Conservation (phyloP, 495 filamentous ascomycete genomes). For the Hypoxylon fragiforme region DNA sequence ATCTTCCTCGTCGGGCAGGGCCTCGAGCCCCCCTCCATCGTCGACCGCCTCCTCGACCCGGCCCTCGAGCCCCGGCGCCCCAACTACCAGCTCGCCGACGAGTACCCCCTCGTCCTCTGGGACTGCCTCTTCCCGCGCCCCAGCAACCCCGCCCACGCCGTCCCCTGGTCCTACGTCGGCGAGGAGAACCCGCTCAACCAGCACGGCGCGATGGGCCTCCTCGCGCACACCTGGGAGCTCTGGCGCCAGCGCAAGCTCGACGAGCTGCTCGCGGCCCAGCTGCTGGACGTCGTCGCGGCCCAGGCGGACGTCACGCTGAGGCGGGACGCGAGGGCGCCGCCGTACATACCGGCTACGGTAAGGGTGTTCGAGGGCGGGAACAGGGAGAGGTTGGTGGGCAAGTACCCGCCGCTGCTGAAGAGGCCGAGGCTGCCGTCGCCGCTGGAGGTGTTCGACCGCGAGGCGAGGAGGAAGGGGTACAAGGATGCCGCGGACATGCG, state of each 20-base stretch:
- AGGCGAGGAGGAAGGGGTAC: constrained; percentile 70
- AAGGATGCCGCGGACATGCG: constrained; percentile 48
- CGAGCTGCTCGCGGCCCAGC: constrained; percentile 71
- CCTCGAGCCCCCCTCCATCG: constrained; percentile 71
- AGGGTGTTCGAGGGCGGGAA: constrained; percentile 76
- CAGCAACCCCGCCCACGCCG: constrained; percentile 53
- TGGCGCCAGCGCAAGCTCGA: constrained; percentile 90
- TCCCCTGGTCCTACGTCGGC: constrained; percentile 77
- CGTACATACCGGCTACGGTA: constrained; percentile 44
- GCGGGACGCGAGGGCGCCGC: constrained; percentile 15
- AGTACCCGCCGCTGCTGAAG: constrained; percentile 72
- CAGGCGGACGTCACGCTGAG: constrained; percentile 48
- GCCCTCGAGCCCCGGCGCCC: constrained; percentile 70
- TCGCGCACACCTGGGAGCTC: constrained; percentile 73
- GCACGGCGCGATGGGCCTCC: constrained; percentile 66
- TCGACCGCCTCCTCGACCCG: constrained; percentile 73
- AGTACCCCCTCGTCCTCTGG: constrained; percentile 89
- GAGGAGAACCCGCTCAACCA: constrained; percentile 56
- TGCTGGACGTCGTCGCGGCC: constrained; percentile 64
- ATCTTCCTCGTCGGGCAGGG: constrained; percentile 92
- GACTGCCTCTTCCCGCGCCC: constrained; percentile 80
- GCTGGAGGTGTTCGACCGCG: constrained; percentile 76
- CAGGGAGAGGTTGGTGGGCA: constrained; percentile 58
- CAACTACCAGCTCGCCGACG: constrained; percentile 85
- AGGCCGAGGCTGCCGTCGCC: constrained; percentile 64